Evolutionary conservation across 179 eudicot species (phyloP).

Genomic region (Drosera spatulata): DNA sequence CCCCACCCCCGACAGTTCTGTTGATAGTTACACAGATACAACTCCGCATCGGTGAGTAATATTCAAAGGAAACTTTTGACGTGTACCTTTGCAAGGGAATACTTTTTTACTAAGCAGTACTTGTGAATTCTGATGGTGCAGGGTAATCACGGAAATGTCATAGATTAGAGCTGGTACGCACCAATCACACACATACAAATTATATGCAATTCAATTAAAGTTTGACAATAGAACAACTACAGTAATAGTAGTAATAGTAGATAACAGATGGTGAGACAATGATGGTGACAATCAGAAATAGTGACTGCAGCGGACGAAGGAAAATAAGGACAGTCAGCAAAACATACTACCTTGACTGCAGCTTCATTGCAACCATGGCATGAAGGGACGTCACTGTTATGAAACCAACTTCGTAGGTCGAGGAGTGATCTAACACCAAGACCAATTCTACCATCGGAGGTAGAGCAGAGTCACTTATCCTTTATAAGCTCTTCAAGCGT

Average conservation of each 20-base stretch:
- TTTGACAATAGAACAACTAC: too few species aligned
- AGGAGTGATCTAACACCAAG: slow-evolving; percentile 89
- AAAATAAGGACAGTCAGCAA: background rate
- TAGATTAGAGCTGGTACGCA: too few species aligned
- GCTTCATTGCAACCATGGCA: slow-evolving; percentile 96
- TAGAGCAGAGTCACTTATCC: slow-evolving; percentile 73
- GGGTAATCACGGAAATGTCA: too few species aligned
- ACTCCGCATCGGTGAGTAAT: too few species aligned
- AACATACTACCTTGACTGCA: slow-evolving; percentile 56
- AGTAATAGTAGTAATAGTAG: too few species aligned
- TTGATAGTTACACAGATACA: too few species aligned
- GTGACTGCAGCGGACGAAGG: background rate
- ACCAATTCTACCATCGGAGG: slow-evolving; percentile 60
- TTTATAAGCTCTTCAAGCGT: slow-evolving; percentile 60
- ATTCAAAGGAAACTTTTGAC: background rate
- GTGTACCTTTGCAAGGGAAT: slow-evolving; percentile 56
- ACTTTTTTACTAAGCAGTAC: slow-evolving; percentile 65
- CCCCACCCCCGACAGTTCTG: too few species aligned
- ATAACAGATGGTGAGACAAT: background rate
- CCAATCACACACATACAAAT: too few species aligned
- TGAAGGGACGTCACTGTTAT: slow-evolving; percentile 55
- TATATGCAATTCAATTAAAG: too few species aligned
- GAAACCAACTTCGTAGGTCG: slow-evolving; percentile 95
- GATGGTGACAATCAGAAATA: background rate
- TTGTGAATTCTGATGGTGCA: slow-evolving; percentile 62